Evolutionary conservation across 441 rosid species (phyloP), one percentile per base, ranked within the genome.

Genomic region (Cnidoscolus chayamansa): DNA sequence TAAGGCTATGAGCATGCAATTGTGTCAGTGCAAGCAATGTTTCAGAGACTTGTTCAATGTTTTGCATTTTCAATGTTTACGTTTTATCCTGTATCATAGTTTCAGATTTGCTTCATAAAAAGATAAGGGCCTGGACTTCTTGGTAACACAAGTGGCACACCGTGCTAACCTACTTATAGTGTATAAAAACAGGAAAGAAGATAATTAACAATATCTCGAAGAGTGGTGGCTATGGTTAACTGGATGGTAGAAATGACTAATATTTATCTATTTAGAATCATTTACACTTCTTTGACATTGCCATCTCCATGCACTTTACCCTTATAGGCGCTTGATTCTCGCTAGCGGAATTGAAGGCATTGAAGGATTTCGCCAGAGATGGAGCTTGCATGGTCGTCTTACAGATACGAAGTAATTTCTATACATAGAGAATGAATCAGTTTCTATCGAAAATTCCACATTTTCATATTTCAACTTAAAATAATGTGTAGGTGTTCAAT

Each of bases 301-400:
- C 40, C 8, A 68, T 32, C 10, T 12, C 45, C 12, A 12, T 15
- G 1, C 43, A 25, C 19, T 19, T 75, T 19, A 32, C 25, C 11
- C 9, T 31, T 75, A 10, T 69, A 94, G 98, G 87, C 97, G 82
- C 73, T 77, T 92, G 87, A 88, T 90, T 81, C 96, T 92, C 64
- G 98, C 97, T 7, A 89, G 98, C 76, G 97, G 96, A 82, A 74
- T 85, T 72, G 88, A 92, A 84, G 99, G 96, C 71, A 81, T 87
- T 63, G 93, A 89, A 70, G 99, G 99, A 75, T 94, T 89, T 82
- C 97, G 91, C 45, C 90, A 83, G 81, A 86, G 99, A 71, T 94
- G 97, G 99, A 89, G 99, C 82, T 81, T 94, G 78, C 99, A 94
- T 55, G 99, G 99, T 67, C 89, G 84, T 54, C 89, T 92, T 78